These are phyloP conservation scores for Termitomyces eurrhizus DNA, from an alignment of 768 basidiomycete genomes.

Conservation along the genomic window DNA sequence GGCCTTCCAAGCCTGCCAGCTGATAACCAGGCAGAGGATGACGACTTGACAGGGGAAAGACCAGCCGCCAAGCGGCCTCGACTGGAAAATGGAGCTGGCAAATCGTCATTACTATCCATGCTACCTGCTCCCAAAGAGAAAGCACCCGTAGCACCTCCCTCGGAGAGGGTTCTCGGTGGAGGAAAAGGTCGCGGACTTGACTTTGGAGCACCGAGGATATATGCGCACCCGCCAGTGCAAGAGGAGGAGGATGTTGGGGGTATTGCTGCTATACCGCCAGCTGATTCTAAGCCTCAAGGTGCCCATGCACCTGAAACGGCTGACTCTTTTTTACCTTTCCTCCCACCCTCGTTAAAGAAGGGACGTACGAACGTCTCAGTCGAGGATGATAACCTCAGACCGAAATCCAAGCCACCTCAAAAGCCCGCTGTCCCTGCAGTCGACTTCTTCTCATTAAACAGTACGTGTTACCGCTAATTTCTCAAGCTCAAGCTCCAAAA, in stretches of 20 bases:
- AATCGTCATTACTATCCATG: constrained; percentile 66
- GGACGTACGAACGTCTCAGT: constrained; percentile 57
- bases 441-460: constrained; percentile 72
- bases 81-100: constrained; percentile 51
- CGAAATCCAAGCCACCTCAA: constrained; percentile 6
- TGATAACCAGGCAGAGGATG: constrained; percentile 33
- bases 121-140: constrained; percentile 70
- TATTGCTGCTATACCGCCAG: constrained; percentile 14
- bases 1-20: constrained; percentile 44
- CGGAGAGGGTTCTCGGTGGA: constrained; percentile 60
- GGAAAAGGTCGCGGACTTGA: constrained; percentile 60
- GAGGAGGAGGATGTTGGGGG: constrained; percentile 23
- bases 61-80: constrained; percentile 60
- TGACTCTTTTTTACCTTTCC: constrained; percentile 44
- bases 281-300: neutral
- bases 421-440: constrained; percentile 30
- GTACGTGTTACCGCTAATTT: constrained; percentile 15
- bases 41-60: constrained; percentile 32
- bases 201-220: constrained; percentile 38
- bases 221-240: neutral
- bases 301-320: constrained; percentile 7
- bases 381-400: constrained; percentile 30
- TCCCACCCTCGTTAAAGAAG: constrained; percentile 56
- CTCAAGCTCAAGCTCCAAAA: constrained; percentile 6
- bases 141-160: constrained; percentile 33